phyloP scores from a whole-genome alignment of 139 green algal genomes.

The Chlorella sp. region DNA sequence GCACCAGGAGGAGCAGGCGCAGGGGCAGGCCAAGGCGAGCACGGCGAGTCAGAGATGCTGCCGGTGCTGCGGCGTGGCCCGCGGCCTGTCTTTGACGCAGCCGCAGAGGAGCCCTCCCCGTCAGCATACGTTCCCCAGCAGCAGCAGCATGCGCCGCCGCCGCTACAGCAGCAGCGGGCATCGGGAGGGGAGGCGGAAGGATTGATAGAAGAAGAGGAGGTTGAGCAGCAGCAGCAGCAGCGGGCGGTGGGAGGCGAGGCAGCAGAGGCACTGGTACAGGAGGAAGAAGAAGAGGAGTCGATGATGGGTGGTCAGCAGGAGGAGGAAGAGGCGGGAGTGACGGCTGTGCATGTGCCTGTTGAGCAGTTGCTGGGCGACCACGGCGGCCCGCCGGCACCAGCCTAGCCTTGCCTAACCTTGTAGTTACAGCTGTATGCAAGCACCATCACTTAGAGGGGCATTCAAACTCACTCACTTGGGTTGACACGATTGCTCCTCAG shows the following conservation, averaged over 20 bases:
- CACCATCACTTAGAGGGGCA: no score
- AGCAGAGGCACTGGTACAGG: not conserved
- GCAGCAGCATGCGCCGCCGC: not conserved
- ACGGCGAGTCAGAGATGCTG: not conserved
- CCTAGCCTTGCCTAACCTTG: no score
- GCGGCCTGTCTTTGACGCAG: not conserved
- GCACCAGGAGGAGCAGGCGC: not conserved
- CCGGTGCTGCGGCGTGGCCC: conserved; percentile 31
- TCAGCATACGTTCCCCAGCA: not conserved
- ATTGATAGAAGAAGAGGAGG: not conserved
- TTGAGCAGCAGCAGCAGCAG: no score
- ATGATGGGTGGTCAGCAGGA: conserved; percentile 2
- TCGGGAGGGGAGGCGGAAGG: not conserved
- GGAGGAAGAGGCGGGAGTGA: not conserved
- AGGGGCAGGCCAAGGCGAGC: not conserved
- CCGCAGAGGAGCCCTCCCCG: conserved; percentile 24
- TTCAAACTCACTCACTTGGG: no score
- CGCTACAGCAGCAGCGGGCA: not conserved
- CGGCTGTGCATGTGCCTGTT: conserved; percentile 19
- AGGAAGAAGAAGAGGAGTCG: not conserved
- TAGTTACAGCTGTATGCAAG: no score
- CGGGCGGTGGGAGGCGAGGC: no score
- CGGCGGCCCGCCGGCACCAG: no score
- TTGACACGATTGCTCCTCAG: no score
- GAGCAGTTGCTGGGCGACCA: not conserved